Conservation (phyloP, 2,329 filamentous ascomycete species). For the Cryphonectria radicalis region DNA sequence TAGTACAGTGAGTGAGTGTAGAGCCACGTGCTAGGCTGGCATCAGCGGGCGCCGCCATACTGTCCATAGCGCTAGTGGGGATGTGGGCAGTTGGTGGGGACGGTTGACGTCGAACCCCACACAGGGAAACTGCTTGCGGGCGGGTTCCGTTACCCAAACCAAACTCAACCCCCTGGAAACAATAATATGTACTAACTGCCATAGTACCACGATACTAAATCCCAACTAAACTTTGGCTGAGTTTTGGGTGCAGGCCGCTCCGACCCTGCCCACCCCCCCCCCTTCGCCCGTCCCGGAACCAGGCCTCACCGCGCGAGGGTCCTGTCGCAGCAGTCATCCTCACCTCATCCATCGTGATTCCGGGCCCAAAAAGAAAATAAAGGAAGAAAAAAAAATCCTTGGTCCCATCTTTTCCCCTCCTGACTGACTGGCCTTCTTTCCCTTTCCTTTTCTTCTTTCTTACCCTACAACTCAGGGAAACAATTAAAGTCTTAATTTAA, state of each 20-base stretch:
- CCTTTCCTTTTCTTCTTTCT: background rate
- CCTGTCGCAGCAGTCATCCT: background rate
- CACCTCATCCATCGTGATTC: constrained; percentile 4
- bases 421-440: background rate
- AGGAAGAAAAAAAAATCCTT: background rate
- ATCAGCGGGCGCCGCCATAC: background rate
- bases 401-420: background rate
- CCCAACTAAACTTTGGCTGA: background rate
- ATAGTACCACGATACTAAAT: background rate
- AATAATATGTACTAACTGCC: background rate
- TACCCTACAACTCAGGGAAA: background rate
- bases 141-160: background rate
- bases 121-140: background rate
- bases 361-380: background rate
- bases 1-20: background rate
- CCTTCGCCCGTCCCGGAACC: constrained; percentile 2
- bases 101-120: background rate
- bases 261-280: background rate
- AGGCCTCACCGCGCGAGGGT: constrained; percentile 3
- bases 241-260: background rate
- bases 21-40: background rate
- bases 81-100: background rate
- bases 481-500: background rate
- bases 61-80: background rate
- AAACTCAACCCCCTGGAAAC: background rate